Evolutionary conservation across 306 rosid species (phyloP).

Genomic region (Quillaja saponaria): DNA sequence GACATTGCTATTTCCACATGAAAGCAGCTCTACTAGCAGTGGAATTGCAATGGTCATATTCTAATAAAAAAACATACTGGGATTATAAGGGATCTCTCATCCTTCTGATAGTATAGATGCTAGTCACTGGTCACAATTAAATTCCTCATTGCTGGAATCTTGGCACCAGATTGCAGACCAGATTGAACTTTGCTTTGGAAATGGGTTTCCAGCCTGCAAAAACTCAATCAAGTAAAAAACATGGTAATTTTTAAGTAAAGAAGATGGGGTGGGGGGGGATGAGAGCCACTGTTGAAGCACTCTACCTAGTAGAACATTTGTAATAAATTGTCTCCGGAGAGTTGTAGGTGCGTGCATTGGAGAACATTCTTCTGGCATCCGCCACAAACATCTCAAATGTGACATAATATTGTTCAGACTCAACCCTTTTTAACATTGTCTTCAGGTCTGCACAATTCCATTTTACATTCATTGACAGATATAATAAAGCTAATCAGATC

Average conservation of each 20-base stretch:
- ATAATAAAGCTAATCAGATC: background rate
- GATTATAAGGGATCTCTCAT: too few species aligned
- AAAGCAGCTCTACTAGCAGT: background rate
- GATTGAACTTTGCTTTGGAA: slow-evolving; percentile 76
- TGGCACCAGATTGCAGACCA: slow-evolving; percentile 66
- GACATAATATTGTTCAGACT: slow-evolving; percentile 86
- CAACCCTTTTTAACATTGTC: slow-evolving; percentile 94
- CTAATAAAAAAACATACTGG: background rate
- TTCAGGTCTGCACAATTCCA: slow-evolving; percentile 68
- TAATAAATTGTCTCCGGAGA: slow-evolving; percentile 92
- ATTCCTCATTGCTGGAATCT: slow-evolving; percentile 54
- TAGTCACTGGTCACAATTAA: background rate
- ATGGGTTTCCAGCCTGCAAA: slow-evolving; percentile 69
- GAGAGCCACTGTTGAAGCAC: background rate
- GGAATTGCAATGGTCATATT: background rate
- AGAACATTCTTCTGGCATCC: slow-evolving; percentile 87
- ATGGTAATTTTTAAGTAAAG: background rate
- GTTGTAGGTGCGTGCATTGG: slow-evolving; percentile 86
- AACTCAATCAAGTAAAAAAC: background rate
- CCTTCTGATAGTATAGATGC: too few species aligned
- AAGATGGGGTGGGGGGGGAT: background rate
- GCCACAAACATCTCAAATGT: slow-evolving; percentile 96
- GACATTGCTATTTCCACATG: too few species aligned
- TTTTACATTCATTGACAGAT: too few species aligned
- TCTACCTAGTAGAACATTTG: slow-evolving; percentile 81